Evolutionary conservation across 2,329 filamentous ascomycete species (phyloP), one percentile per base, ranked within the genome.

Genomic region (Colletotrichum tabaci): DNA sequence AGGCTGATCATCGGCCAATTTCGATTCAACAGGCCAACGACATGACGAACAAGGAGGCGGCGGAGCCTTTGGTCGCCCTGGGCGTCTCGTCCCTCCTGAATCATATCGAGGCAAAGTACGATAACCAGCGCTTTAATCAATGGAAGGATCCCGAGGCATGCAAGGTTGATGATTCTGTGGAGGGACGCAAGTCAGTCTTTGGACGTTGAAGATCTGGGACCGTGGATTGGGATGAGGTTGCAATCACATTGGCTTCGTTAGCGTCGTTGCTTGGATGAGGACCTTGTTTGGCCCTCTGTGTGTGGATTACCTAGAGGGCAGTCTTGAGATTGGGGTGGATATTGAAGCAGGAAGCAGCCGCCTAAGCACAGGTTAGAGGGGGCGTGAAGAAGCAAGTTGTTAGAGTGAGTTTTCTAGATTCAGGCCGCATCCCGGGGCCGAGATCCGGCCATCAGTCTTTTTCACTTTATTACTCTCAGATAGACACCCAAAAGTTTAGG

Each of bases 1-100:
- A 75, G 40, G 47, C 76, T 6, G 62, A 65, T 50, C 79, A 80
- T 44, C 76, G 67, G 3, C 71, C 74, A 44, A 77, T 86, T 16
- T 75, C 74, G n/a, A 71, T 84, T n/a, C 76, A 79, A 2, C 79
- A 85, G 46, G 83, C 82, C 40, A 83, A 82, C 70, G 67, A 66
- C 8, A 82, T 82, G 73, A 77, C 82, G 5, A 77, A 78, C 3
- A 73, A 78, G 2, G 82, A 86, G 60, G 82, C 86, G 63, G 79
- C 81, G 13, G 76, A 78, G 15, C 84, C 85, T 2, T 78, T 88
- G 13, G 64, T 88, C 12, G 82, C 80, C 60, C 82, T 86, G 81
- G 77, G 79, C 3, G 81, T 84, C 67, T 79, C 77, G 23, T 78
- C 78, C 5, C 69, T 85, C 13, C n/a, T 72, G 26, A 65, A 58